Evolutionary conservation across 2,329 filamentous ascomycete genomes (phyloP).

Genomic region (Paecilomyces fulvus): DNA sequence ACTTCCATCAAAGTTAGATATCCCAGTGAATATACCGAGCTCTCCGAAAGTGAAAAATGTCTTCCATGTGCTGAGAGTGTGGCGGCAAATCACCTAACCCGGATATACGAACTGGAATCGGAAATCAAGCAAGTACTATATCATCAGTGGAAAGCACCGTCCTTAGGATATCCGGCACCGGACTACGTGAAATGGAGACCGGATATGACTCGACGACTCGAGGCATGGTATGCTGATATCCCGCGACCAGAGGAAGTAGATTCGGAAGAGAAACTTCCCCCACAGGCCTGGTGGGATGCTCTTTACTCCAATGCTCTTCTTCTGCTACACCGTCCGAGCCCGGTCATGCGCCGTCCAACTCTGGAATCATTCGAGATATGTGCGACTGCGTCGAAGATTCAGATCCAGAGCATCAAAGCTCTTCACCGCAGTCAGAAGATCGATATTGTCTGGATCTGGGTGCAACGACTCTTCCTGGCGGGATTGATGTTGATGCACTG

Average conservation of each 20-base stretch:
- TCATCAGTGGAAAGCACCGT: conserved; percentile 15
- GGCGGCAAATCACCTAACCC: conserved; percentile 21
- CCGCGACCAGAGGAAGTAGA: conserved; percentile 16
- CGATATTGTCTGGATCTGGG: conserved; percentile 23
- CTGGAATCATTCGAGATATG: conserved; percentile 15
- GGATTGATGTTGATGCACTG: conserved; percentile 22
- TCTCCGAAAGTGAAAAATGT: conserved; percentile 16
- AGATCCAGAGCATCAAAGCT: conserved; percentile 20
- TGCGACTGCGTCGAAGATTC: conserved; percentile 17
- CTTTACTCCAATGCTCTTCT: conserved; percentile 23
- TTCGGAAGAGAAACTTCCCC: conserved; percentile 20
- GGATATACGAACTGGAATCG: conserved; percentile 22
- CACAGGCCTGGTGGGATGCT: conserved; percentile 22
- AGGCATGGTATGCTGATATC: conserved; percentile 22
- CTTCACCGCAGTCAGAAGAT: conserved; percentile 23
- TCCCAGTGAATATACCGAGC: conserved; percentile 20
- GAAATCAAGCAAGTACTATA: conserved; percentile 28
- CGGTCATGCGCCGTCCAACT: conserved; percentile 12
- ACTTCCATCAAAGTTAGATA: conserved; percentile 12
- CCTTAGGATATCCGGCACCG: conserved; percentile 20
- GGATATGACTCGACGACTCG: conserved; percentile 22
- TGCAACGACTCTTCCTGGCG: conserved; percentile 26
- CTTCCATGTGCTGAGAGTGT: neutral
- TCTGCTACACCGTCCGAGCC: conserved; percentile 23
- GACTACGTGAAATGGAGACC: conserved; percentile 19